Conservation (phyloP, 176 grass and related monocot species). For the Zea mays region DNA sequence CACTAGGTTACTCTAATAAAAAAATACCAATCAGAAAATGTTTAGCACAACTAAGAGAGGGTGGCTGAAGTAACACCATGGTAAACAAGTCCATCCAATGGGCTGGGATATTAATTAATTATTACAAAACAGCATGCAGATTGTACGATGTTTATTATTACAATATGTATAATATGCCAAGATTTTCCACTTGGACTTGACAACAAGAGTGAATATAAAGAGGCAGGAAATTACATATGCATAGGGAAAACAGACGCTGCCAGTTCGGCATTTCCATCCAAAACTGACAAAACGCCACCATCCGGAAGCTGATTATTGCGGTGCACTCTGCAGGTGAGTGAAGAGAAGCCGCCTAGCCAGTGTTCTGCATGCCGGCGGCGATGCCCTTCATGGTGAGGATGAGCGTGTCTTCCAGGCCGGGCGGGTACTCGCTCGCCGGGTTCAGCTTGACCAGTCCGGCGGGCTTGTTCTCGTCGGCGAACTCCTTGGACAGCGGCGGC, state of each 20-base stretch:
- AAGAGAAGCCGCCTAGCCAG: constrained; percentile 43
- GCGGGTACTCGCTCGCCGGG: constrained; percentile 58
- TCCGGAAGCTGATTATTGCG: constrained; percentile 2
- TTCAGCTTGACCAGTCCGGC: constrained; percentile 57
- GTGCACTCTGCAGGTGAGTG: neutral
- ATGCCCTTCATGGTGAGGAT: constrained; percentile 93
- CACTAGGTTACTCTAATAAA: neutral
- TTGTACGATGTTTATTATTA: neutral
- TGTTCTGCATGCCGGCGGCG: constrained; percentile 86
- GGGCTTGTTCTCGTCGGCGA: constrained; percentile 33
- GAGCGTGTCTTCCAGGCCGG: constrained; percentile 69
- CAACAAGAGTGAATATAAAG: neutral
- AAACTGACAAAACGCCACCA: constrained; percentile 2
- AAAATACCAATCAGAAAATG: neutral
- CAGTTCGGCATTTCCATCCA: neutral
- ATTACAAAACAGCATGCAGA: neutral
- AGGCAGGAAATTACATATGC: neutral
- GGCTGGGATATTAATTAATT: neutral
- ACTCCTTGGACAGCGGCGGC: constrained; percentile 48
- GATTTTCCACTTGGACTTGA: neutral
- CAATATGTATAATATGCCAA: neutral
- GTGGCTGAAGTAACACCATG: neutral
- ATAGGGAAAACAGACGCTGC: neutral
- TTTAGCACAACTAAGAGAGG: neutral
- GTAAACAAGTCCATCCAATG: neutral